phyloP scores from a whole-genome alignment of 179 eudicot genomes.

The Beta macrorhiza region DNA sequence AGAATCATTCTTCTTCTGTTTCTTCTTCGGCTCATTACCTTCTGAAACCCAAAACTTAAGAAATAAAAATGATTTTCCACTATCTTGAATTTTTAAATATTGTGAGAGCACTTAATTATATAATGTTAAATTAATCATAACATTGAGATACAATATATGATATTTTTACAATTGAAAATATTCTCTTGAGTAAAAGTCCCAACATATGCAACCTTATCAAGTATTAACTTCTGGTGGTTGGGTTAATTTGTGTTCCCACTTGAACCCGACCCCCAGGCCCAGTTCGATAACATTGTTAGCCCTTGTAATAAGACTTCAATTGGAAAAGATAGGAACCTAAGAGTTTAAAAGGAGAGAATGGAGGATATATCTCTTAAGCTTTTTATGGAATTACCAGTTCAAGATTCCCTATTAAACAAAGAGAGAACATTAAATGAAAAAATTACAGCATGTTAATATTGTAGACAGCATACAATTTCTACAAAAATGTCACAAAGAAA shows the following conservation, averaged over 20 bases:
- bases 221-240: background rate
- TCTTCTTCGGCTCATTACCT: slow-evolving; percentile 86
- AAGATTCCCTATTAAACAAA: too few relatives aligned
- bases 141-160: background rate
- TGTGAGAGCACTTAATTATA: background rate
- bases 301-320: too few relatives aligned
- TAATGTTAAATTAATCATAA: background rate
- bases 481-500: too few relatives aligned
- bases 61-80: slow-evolving; percentile 5
- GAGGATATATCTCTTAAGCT: background rate
- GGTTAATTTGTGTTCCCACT: background rate
- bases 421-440: too few relatives aligned
- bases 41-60: slow-evolving; percentile 45
- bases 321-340: background rate
- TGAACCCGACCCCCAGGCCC: background rate
- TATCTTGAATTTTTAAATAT: background rate
- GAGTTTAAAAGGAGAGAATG: background rate
- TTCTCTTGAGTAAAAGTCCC: background rate
- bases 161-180: background rate
- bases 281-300: background rate
- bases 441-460: too few relatives aligned
- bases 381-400: background rate
- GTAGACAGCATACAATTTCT: too few relatives aligned
- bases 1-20: slow-evolving; percentile 70
- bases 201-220: background rate